These are phyloP conservation scores for Eucalyptus sp. DNA, from an alignment of 345 rosid species.

Conservation along the genomic window DNA sequence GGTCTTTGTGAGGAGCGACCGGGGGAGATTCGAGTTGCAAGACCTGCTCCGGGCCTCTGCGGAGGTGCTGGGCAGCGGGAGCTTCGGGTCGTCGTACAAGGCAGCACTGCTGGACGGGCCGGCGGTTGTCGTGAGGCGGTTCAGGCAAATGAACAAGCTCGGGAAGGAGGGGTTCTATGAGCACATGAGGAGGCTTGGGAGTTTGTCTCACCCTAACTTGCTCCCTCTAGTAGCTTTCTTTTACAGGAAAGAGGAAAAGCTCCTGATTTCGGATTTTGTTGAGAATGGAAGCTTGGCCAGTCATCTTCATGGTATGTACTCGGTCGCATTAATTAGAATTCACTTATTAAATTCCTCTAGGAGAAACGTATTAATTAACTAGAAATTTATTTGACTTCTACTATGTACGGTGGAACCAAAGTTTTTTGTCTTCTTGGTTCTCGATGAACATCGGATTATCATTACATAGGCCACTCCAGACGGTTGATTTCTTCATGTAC, in stretches of 20 bases:
- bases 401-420: neutral
- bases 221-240: conserved; percentile 61
- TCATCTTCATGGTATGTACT: conserved; percentile 57
- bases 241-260: conserved; percentile 76
- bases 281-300: conserved; percentile 69
- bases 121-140: conserved; percentile 72
- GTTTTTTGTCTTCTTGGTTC: neutral
- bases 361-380: neutral
- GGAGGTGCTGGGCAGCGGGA: conserved; percentile 67
- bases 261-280: conserved; percentile 52
- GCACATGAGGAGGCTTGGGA: conserved; percentile 63
- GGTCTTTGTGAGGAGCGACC: conserved; percentile 34
- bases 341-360: neutral
- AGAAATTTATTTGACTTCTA: neutral
- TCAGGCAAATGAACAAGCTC: conserved; percentile 44
- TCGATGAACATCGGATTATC: neutral
- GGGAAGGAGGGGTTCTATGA: conserved; percentile 53
- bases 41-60: conserved; percentile 78
- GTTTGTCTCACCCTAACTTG: conserved; percentile 59
- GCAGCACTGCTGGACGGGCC: conserved; percentile 42
- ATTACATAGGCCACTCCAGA: neutral
- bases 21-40: conserved; percentile 56
- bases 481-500: neutral
- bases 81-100: conserved; percentile 76
- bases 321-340: neutral